Conservation (phyloP, 2,329 filamentous ascomycete species). For the Penicillium polonicum region DNA sequence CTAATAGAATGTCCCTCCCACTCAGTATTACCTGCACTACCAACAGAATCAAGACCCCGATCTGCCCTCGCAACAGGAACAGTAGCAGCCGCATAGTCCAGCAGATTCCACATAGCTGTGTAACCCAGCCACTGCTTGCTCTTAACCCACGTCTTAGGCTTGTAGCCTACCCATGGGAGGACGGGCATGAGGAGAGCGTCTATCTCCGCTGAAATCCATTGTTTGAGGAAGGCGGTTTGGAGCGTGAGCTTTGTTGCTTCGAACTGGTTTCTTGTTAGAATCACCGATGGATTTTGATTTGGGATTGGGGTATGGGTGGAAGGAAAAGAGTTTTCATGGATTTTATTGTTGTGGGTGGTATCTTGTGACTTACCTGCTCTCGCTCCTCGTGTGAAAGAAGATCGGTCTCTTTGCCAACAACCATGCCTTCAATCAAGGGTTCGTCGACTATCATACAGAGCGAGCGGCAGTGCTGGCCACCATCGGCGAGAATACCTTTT, state of each 20-base stretch:
- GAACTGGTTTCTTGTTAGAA: too few relatives aligned
- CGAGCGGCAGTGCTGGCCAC: conserved; percentile 28
- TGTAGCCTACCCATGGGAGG: conserved; percentile 27
- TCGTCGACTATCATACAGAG: conserved; percentile 30
- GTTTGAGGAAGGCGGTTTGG: conserved; percentile 21
- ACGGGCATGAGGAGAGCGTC: conserved; percentile 32
- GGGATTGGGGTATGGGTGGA: too few relatives aligned
- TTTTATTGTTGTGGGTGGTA: not conserved
- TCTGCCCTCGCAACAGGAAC: conserved; percentile 47
- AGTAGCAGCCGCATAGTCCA: conserved; percentile 35
- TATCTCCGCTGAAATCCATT: conserved; percentile 29
- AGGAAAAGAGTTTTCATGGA: too few relatives aligned
- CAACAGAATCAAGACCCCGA: conserved; percentile 26
- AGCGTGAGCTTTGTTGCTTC: conserved; percentile 19
- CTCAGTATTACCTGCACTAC: conserved; percentile 34
- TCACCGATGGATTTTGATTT: too few relatives aligned
- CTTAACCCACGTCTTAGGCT: not conserved
- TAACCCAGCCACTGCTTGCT: conserved; percentile 37
- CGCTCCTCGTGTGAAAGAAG: conserved; percentile 21
- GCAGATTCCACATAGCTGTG: conserved; percentile 37
- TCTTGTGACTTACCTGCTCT: conserved; percentile 16
- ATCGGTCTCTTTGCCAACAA: conserved; percentile 32
- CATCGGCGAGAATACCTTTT: conserved; percentile 31
- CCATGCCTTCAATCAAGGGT: conserved; percentile 34
- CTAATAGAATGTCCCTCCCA: conserved; percentile 36